Conservation (phyloP, 2,329 filamentous ascomycete species). For the Calonectria leucothoes region DNA sequence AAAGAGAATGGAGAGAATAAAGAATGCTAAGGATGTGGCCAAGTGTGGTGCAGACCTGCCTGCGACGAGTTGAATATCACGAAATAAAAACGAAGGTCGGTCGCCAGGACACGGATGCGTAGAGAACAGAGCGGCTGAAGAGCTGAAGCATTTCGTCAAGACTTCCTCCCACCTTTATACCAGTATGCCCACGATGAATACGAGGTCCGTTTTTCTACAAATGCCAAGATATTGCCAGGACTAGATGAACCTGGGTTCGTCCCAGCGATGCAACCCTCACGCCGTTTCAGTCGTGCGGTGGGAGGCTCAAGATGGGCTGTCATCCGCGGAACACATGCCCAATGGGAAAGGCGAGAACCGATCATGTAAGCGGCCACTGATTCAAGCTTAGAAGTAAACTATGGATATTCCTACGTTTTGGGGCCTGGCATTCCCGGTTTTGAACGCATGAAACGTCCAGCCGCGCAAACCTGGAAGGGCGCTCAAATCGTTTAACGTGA, state of each 20-base stretch:
- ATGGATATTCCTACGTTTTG: not conserved
- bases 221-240: constrained; percentile 15
- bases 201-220: not conserved
- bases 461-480: not conserved
- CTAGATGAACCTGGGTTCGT: not conserved
- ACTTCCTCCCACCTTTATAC: not conserved
- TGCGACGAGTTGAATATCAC: constrained; percentile 1
- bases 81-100: constrained; percentile 3
- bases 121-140: not conserved
- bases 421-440: not conserved
- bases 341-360: not conserved
- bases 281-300: constrained; percentile 5
- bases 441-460: not conserved
- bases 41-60: constrained; percentile 6
- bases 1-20: not conserved
- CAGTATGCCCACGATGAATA: not conserved
- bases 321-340: not conserved
- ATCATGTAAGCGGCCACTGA: not conserved
- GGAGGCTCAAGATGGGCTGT: not conserved
- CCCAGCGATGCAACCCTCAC: not conserved
- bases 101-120: constrained; percentile 15
- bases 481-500: not conserved
- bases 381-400: constrained; percentile 1
- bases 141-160: not conserved
- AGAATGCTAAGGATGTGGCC: not conserved